These are phyloP conservation scores for Hypoxylon perforatum DNA, from an alignment of 495 filamentous ascomycete species.

Conservation along the genomic window DNA sequence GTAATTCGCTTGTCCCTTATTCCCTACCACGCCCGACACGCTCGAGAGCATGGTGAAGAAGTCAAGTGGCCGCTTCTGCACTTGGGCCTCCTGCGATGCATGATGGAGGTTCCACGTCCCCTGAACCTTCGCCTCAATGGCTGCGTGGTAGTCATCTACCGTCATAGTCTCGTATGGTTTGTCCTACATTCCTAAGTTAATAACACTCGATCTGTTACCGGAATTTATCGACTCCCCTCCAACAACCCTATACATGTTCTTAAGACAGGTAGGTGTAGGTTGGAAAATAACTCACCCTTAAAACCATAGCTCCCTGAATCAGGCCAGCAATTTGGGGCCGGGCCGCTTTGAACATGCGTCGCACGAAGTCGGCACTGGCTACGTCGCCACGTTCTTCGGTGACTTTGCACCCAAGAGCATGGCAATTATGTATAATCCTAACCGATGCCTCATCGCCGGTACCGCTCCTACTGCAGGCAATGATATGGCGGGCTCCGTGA, in stretches of 20 bases:
- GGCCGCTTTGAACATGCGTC: constrained; percentile 31
- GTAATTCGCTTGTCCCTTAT: constrained; percentile 52
- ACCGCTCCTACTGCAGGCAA: constrained; percentile 49
- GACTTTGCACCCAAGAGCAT: constrained; percentile 43
- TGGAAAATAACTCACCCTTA: constrained; percentile 44
- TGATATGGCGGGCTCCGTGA: constrained; percentile 27
- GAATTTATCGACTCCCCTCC: too few relatives aligned
- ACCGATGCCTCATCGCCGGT: constrained; percentile 27
- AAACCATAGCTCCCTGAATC: constrained; percentile 52
- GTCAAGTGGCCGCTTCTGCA: constrained; percentile 33
- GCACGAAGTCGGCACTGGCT: constrained; percentile 32
- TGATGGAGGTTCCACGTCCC: constrained; percentile 49
- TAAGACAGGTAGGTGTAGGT: too few relatives aligned
- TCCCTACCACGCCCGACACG: constrained; percentile 40
- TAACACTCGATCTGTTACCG: too few relatives aligned
- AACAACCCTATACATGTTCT: too few relatives aligned
- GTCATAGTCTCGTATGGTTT: too few relatives aligned
- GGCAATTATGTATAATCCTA: constrained; percentile 50
- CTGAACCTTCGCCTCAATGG: constrained; percentile 60
- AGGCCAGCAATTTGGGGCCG: constrained; percentile 41
- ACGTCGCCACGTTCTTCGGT: constrained; percentile 47
- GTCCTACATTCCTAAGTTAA: too few relatives aligned
- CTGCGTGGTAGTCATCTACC: constrained; percentile 51
- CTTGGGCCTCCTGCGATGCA: constrained; percentile 42
- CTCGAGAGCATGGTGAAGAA: constrained; percentile 52